Evolutionary conservation across 192 early-diverging fungal genomes (phyloP).

Genomic region (Ambispora gerdemannii): DNA sequence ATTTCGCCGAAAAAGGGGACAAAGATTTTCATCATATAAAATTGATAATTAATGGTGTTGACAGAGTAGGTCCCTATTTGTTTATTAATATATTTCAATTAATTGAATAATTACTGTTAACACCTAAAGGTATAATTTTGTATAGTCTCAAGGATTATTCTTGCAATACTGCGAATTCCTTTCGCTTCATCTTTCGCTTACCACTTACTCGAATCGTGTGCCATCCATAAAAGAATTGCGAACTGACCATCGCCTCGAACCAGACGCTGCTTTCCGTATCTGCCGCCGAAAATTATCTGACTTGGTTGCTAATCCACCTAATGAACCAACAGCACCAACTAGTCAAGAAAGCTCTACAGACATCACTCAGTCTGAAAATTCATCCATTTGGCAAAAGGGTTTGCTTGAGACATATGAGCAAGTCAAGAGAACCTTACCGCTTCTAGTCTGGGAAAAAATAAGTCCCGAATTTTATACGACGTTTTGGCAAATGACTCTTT

Average conservation of each 20-base stretch:
- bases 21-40: constrained; percentile 31
- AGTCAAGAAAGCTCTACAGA: no score
- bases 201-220: background rate
- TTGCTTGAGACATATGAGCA: constrained; percentile 30
- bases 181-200: background rate
- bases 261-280: background rate
- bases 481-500: constrained; percentile 76
- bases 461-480: constrained; percentile 69
- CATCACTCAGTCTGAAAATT: no score
- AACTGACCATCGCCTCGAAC: background rate
- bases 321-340: no score
- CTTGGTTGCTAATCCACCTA: background rate
- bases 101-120: background rate
- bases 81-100: background rate
- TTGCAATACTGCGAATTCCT: constrained; percentile 8
- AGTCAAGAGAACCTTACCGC: constrained; percentile 39
- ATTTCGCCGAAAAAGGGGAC: background rate
- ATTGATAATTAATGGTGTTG: background rate
- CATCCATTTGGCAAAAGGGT: constrained; percentile 39
- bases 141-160: background rate
- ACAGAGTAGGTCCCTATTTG: constrained; percentile 6
- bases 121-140: background rate
- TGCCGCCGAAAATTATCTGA: background rate
- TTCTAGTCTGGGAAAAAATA: constrained; percentile 43
- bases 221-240: background rate